A percentile compares a stretch with the other conserved stretches of the same genome.
Evolutionary conservation across 2,329 filamentous ascomycete species (phyloP).

Genomic region (Apiospora aurea): DNA sequence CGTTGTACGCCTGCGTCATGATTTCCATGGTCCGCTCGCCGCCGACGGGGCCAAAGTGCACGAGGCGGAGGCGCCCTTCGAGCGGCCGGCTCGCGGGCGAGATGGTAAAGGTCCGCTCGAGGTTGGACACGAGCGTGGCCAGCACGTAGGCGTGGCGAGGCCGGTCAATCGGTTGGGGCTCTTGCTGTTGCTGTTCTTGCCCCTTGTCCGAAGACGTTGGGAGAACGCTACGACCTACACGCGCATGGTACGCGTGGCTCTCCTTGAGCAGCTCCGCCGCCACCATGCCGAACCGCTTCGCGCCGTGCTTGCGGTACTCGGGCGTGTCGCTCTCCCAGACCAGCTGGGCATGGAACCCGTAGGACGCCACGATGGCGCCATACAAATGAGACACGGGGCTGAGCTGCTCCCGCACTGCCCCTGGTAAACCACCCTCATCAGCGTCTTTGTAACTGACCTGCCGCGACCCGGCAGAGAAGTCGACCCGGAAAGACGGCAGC

Average conservation of each 20-base stretch:
- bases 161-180: constrained; percentile 40
- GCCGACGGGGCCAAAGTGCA: constrained; percentile 75
- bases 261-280: constrained; percentile 74
- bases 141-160: constrained; percentile 78
- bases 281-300: constrained; percentile 83
- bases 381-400: constrained; percentile 55
- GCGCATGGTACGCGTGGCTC: constrained; percentile 58
- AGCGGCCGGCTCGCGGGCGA: constrained; percentile 76
- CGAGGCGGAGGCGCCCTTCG: constrained; percentile 73
- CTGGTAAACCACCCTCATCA: constrained; percentile 3
- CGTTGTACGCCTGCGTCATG: constrained; percentile 71
- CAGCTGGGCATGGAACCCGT: constrained; percentile 87
- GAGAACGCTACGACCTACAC: constrained; percentile 40
- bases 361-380: constrained; percentile 86
- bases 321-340: constrained; percentile 91
- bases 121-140: constrained; percentile 76
- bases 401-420: constrained; percentile 38
- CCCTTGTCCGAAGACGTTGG: constrained; percentile 25
- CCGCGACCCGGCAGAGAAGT: constrained; percentile 65
- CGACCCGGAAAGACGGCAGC: constrained; percentile 69
- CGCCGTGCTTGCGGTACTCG: constrained; percentile 79
- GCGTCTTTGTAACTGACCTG: constrained; percentile 49
- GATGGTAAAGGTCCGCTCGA: constrained; percentile 84
- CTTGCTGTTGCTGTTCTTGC: neutral
- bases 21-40: constrained; percentile 76